Evolutionary conservation across 495 filamentous ascomycete genomes (phyloP).

Genomic region (Hypoxylon trugodes): DNA sequence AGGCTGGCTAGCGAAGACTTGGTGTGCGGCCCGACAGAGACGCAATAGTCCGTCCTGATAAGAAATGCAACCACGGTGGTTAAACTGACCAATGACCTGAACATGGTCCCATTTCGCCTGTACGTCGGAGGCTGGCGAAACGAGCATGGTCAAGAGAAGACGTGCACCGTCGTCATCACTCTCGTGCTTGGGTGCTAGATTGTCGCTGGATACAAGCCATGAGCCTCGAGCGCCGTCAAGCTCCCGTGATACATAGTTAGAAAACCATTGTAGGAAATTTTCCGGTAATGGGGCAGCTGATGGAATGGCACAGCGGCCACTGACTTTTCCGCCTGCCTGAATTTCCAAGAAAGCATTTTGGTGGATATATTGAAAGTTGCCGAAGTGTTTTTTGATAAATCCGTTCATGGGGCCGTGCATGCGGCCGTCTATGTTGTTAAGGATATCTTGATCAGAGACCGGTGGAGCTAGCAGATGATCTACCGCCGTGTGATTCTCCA

Average conservation of each 20-base stretch:
- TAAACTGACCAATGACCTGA: conserved; percentile 40
- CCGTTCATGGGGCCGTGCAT: conserved; percentile 42
- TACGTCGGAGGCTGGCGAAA: conserved; percentile 17
- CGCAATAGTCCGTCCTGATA: conserved; percentile 40
- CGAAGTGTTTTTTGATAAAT: conserved; percentile 39
- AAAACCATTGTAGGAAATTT: conserved; percentile 38
- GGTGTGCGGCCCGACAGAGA: conserved; percentile 38
- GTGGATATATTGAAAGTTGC: conserved; percentile 27
- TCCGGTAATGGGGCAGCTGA: conserved; percentile 25
- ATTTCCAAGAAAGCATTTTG: conserved; percentile 33
- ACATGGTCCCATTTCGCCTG: conserved; percentile 37
- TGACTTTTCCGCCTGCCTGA: conserved; percentile 15
- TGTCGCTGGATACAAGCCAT: conserved; percentile 31
- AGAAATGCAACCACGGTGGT: conserved; percentile 11
- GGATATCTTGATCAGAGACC: conserved; percentile 39
- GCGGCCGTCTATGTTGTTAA: conserved; percentile 40
- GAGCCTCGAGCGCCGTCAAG: conserved; percentile 35
- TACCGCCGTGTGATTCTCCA: conserved; percentile 20
- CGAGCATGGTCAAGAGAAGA: conserved; percentile 28
- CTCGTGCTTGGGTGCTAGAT: conserved; percentile 11
- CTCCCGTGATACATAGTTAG: conserved; percentile 30
- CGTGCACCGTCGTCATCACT: conserved; percentile 21
- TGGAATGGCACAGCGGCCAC: conserved; percentile 24
- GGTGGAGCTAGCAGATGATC: conserved; percentile 9
- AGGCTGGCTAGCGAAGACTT: conserved; percentile 40